These are phyloP conservation scores for Camellia lanceoleosa DNA, from an alignment of 148 eudicot species.

Conservation along the genomic window DNA sequence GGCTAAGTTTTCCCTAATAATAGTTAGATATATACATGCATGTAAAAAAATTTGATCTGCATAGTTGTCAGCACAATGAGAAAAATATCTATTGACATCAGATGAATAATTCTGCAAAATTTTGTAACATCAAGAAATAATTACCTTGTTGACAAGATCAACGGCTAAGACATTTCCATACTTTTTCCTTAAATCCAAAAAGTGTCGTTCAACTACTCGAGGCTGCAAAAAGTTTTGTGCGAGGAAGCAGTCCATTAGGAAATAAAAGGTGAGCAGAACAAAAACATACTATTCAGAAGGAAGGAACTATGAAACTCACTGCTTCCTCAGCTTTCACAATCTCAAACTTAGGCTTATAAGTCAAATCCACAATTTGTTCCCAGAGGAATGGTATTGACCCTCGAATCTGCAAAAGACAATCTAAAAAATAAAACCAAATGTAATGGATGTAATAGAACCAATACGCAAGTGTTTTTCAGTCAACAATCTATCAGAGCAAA, in stretches of 20 bases:
- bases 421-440: slow-evolving; percentile 10
- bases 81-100: not conserved
- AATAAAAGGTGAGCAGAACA: not conserved
- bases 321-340: slow-evolving; percentile 76
- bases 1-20: not conserved
- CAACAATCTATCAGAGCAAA: not conserved
- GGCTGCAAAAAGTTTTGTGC: slow-evolving; percentile 45
- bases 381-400: slow-evolving; percentile 95
- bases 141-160: slow-evolving; percentile 94
- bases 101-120: not conserved
- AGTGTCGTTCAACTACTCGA: slow-evolving; percentile 84
- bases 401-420: slow-evolving; percentile 65
- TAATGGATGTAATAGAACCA: not conserved
- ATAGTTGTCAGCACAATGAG: not conserved
- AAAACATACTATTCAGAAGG: not conserved
- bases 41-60: not conserved
- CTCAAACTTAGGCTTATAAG: slow-evolving; percentile 93
- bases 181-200: slow-evolving; percentile 82
- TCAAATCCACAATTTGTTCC: slow-evolving; percentile 96
- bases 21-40: slow-evolving; percentile 1
- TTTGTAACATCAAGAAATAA: slow-evolving; percentile 10
- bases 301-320: slow-evolving; percentile 41
- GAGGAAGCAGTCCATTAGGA: slow-evolving; percentile 19
- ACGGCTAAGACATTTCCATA: slow-evolving; percentile 85
- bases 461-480: not conserved